A percentile compares a stretch with the other conserved stretches of the same genome.
phyloP scores from a whole-genome alignment of 176 grass and related monocot genomes.

The Thalia dealbata region DNA sequence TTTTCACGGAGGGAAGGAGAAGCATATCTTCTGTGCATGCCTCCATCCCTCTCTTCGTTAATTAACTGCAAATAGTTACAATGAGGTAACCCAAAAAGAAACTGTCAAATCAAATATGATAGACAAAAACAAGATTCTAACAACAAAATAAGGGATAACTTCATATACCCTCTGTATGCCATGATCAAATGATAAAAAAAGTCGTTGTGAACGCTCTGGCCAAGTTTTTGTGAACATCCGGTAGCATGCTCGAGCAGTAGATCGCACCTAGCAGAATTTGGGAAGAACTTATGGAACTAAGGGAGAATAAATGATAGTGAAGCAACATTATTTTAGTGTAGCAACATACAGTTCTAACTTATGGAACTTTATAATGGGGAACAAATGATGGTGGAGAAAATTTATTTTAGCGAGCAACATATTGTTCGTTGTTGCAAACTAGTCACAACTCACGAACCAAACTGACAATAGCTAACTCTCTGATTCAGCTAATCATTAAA shows the following conservation, averaged over 20 bases:
- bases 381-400: neutral
- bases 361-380: neutral
- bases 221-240: constrained; percentile 90
- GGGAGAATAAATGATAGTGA: neutral
- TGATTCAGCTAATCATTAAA: too few relatives aligned
- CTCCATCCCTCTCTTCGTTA: constrained; percentile 95
- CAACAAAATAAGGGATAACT: neutral
- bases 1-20: constrained; percentile 85
- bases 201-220: constrained; percentile 69
- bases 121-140: neutral
- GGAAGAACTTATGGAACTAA: neutral
- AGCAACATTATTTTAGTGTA: neutral
- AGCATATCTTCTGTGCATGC: constrained; percentile 84
- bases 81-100: too few relatives aligned
- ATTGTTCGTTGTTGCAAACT: too few relatives aligned
- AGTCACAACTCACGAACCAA: too few relatives aligned
- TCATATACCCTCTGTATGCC: constrained; percentile 77
- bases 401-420: too few relatives aligned
- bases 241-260: constrained; percentile 83
- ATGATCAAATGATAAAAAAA: constrained; percentile 86
- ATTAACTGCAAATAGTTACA: constrained; percentile 42
- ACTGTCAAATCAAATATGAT: constrained; percentile 6
- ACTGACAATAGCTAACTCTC: too few relatives aligned
- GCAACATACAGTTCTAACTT: neutral
- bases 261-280: constrained; percentile 46